Evolutionary conservation across 768 basidiomycete species (phyloP), one percentile per base, ranked within the genome.

Genomic region (Suillus plorans): DNA sequence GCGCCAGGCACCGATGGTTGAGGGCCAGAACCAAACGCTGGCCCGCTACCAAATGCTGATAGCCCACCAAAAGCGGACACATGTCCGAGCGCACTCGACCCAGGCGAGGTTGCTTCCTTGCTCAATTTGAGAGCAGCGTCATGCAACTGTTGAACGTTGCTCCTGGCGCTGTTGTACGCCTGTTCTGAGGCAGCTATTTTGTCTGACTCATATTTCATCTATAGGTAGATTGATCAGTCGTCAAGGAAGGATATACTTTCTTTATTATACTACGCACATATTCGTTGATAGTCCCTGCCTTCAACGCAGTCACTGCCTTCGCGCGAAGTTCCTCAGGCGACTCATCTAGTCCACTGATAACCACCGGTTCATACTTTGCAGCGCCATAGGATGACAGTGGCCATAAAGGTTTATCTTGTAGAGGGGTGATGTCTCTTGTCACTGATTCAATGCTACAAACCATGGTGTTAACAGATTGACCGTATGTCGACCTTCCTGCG

Each of bases 251-350:
- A 34, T 36, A 31, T 20, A 28, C n/a, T 12, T 28, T 1, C 13
- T 6, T 47, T 31, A 41, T 34, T 20, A 5, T 37, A n/a, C 20
- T 14, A 80, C 89, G 67, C 68, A 93, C 94, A 74, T 95, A 95
- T 80, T 87, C 86, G 45, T 84, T 80, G 8, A 79, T 68, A 58
- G 82, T 87, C 22, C 87, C 87, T 9, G 80, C 78, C 65, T 82
- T 80, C 25, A 84, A 67, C 0, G 91, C 89, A 9, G 79, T 74
- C 3, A 81, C 79, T 7, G 90, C 90, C 66, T 83, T 87, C 44
- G 89, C 78, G 52, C 91, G 82, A 53, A 96, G 76, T 74, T 97
- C 95, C 70, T 96, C 95, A 0, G 85, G 84, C 0, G 88, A 90
- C 66, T 89, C 81, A 67, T 97, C 94, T 39, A 90, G 75, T 3